Base-by-base conservation (phyloP, 257 asterid genomes). In the Marsdenia floribunda region DNA sequence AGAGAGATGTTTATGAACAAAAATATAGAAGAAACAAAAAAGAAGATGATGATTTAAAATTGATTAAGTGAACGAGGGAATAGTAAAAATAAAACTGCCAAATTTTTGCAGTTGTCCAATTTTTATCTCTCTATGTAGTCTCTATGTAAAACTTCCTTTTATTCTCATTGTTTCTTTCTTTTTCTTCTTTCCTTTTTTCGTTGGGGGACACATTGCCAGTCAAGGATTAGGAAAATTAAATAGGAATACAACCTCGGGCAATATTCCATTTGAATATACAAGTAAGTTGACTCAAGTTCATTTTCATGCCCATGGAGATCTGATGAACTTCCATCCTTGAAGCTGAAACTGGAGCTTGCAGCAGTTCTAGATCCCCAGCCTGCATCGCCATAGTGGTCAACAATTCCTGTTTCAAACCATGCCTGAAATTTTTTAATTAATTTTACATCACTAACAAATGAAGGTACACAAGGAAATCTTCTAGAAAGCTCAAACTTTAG, bases 181-280 rank as follows among this genome's bases (percentile, higher is more conserved):
- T 44, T 1, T 40, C 29, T 38, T 42, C 38, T 42, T 64, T 44
- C 46, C 57, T 16, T 10, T 24, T 54, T 69, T 80, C 65, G 19
- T 15, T 15, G 2, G 59, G 13, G 40, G 5, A 50, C 46, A 33
- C 24, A 35, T 75, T 74, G 70, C 52, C 61, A 50, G 72, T 55
- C 37, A 37, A 52, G 52, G 40, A 76, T 42, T 11, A 24, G 74
- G 21, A 46, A 71, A 50, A 18, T 52, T 14, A 35, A 72, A 40
- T 40, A 73, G 70, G 40, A 74, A 73, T 75, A 26, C 75, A 78
- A 94, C 99, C 97, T 90, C 74, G 99, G 99, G 85, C 99, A 94
- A 82, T 89, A 94, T 78, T 94, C 97, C 99, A 94, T 94, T 86
- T 94, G 99, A 84, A 94, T 94, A 78, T 90, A 92, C 83, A 94